A percentile compares a stretch with the other conserved stretches of the same genome.
Evolutionary conservation across 768 basidiomycete genomes (phyloP).

Genomic region (Podaxis pistillaris): DNA sequence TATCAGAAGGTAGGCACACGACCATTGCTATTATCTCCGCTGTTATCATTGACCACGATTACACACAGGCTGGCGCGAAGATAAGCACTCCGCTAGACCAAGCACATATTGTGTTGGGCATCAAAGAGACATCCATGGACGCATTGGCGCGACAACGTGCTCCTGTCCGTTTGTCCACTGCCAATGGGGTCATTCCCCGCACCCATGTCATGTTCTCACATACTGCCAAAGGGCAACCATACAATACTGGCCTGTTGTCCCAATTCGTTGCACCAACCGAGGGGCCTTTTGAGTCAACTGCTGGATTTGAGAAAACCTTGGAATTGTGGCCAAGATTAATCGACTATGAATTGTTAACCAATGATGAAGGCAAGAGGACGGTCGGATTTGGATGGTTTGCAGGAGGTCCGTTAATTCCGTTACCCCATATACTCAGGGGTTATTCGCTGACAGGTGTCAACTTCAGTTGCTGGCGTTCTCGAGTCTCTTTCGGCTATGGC

Average conservation of each 20-base stretch:
- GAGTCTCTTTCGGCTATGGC: slow-evolving; percentile 81
- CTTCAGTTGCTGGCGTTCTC: slow-evolving; percentile 77
- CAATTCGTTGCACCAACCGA: slow-evolving; percentile 45
- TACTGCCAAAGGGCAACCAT: slow-evolving; percentile 82
- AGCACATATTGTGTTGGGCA: slow-evolving; percentile 79
- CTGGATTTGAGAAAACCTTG: slow-evolving; percentile 17
- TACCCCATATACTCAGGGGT: background rate
- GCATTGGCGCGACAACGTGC: slow-evolving; percentile 48
- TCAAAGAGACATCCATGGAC: slow-evolving; percentile 79
- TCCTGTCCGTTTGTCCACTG: slow-evolving; percentile 28
- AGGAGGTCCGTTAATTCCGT: slow-evolving; percentile 54
- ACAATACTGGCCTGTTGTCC: slow-evolving; percentile 79
- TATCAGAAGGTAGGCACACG: slow-evolving; percentile 57
- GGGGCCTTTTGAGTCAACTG: slow-evolving; percentile 3
- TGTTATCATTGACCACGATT: slow-evolving; percentile 4
- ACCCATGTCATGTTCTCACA: slow-evolving; percentile 93
- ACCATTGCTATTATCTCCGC: background rate
- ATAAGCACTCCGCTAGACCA: slow-evolving; percentile 53
- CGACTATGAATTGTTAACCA: slow-evolving; percentile 84
- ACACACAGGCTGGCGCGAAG: slow-evolving; percentile 70
- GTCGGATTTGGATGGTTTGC: slow-evolving; percentile 94
- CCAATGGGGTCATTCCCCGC: slow-evolving; percentile 31
- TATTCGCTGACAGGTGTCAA: slow-evolving; percentile 5
- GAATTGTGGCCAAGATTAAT: slow-evolving; percentile 51
- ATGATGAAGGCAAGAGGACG: slow-evolving; percentile 60